A percentile compares a stretch with the other conserved stretches of the same genome.
Evolutionary conservation across 441 rosid genomes (phyloP).

Genomic region (Erodium chrysanthum): DNA sequence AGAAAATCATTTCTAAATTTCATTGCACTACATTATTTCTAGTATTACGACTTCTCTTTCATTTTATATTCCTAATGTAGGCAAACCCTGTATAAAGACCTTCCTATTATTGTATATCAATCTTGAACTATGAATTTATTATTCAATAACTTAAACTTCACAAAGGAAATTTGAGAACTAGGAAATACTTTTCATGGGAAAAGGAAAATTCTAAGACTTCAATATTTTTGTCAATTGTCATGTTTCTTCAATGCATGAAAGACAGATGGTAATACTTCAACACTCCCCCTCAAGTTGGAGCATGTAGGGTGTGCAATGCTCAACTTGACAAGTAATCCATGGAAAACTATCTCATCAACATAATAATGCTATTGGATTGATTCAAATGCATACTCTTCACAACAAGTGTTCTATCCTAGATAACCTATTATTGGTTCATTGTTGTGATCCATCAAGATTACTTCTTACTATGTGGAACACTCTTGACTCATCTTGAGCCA

Average conservation of each 20-base stretch:
- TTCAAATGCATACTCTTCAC: too few species aligned
- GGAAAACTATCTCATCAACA: too few species aligned
- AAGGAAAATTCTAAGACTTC: neutral
- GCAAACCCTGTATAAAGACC: neutral
- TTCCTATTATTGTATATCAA: neutral
- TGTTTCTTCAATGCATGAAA: too few species aligned
- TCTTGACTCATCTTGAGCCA: neutral
- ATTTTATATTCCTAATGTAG: too few species aligned
- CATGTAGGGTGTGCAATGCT: too few species aligned
- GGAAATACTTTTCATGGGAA: neutral
- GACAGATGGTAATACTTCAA: too few species aligned
- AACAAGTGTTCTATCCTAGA: too few species aligned
- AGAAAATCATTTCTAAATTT: neutral
- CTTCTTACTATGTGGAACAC: neutral
- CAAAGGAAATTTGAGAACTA: neutral
- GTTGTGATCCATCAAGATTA: neutral
- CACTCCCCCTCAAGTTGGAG: too few species aligned
- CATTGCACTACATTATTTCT: neutral
- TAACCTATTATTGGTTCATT: neutral
- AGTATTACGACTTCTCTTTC: neutral
- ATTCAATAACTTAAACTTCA: neutral
- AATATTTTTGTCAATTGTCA: too few species aligned
- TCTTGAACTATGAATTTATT: neutral
- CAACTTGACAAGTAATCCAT: too few species aligned
- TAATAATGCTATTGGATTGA: too few species aligned